Evolutionary conservation across 2,329 filamentous ascomycete species (phyloP).

Genomic region (Tricladium varicosporioides): DNA sequence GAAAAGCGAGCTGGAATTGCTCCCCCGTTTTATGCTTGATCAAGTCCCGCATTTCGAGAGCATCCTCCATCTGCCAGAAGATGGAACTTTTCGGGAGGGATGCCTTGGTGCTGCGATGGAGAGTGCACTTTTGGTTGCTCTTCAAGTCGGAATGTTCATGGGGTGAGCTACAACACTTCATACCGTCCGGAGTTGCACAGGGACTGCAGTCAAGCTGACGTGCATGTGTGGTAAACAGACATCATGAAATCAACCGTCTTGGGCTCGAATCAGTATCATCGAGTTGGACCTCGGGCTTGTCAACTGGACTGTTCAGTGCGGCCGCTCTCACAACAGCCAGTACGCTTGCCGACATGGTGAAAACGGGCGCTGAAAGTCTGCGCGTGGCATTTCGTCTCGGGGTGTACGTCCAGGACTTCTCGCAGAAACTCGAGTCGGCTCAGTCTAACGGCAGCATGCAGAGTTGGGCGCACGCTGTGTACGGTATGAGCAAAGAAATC

Average conservation of each 20-base stretch:
- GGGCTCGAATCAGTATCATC: conserved; percentile 27
- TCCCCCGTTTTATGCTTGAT: conserved; percentile 31
- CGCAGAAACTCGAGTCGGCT: conserved; percentile 40
- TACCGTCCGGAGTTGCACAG: no score
- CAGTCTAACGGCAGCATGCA: no score
- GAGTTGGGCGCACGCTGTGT: no score
- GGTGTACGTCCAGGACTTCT: conserved; percentile 42
- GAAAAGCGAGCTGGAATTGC: conserved; percentile 37
- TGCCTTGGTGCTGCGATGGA: conserved; percentile 44
- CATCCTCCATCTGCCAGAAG: conserved; percentile 36
- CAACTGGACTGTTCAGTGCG: conserved; percentile 44
- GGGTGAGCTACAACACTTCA: conserved; percentile 38
- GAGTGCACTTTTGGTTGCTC: conserved; percentile 40
- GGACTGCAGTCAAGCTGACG: no score
- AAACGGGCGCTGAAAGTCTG: conserved; percentile 41
- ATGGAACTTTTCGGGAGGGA: conserved; percentile 38
- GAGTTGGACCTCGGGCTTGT: conserved; percentile 40
- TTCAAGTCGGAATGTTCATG: conserved; percentile 44
- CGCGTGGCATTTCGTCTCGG: conserved; percentile 47
- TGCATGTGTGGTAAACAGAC: conserved; percentile 24
- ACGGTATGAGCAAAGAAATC: no score
- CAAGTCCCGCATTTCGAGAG: conserved; percentile 39
- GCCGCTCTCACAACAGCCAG: conserved; percentile 42
- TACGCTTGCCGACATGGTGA: conserved; percentile 39
- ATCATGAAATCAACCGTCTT: conserved; percentile 32